A percentile compares a stretch with the other conserved stretches of the same genome.
phyloP scores from a whole-genome alignment of 148 eudicot genomes.

The Rhododendron williamsianum region DNA sequence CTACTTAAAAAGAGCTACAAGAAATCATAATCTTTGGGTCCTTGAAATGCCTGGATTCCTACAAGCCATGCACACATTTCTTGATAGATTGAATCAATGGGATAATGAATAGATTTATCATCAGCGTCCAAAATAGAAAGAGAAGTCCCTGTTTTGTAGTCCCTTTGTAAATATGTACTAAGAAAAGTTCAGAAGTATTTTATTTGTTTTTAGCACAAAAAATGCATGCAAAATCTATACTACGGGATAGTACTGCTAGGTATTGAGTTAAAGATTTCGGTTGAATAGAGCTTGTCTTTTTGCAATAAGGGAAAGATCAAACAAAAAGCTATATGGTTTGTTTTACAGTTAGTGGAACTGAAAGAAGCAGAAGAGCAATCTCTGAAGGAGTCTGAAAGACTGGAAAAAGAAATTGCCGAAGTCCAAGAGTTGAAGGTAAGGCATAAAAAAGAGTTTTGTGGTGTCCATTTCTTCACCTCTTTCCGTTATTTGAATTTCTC shows the following conservation, averaged over 20 bases:
- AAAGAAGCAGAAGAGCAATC: slow-evolving; percentile 82
- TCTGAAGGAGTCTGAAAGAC: slow-evolving; percentile 79
- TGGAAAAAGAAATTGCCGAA: slow-evolving; percentile 90
- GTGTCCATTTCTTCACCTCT: background rate
- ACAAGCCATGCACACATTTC: background rate
- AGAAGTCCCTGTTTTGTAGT: background rate
- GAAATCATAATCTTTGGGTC: background rate
- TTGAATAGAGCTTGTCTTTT: background rate
- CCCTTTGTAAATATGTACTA: background rate
- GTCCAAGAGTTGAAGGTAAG: slow-evolving; percentile 91
- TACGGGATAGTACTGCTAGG: background rate
- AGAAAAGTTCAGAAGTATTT: background rate
- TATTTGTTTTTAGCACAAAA: background rate
- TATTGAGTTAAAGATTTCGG: background rate
- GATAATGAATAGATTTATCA: background rate
- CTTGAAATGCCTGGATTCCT: background rate
- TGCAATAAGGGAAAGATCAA: background rate
- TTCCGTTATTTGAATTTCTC: background rate
- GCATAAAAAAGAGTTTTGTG: background rate
- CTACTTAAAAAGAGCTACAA: background rate
- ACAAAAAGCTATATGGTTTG: background rate
- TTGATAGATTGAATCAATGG: background rate
- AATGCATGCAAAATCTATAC: background rate
- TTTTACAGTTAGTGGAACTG: slow-evolving; percentile 70
- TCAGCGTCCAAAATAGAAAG: background rate